Conservation (phyloP, 73 alveolate genomes). For the Blepharisma stoltei region DNA sequence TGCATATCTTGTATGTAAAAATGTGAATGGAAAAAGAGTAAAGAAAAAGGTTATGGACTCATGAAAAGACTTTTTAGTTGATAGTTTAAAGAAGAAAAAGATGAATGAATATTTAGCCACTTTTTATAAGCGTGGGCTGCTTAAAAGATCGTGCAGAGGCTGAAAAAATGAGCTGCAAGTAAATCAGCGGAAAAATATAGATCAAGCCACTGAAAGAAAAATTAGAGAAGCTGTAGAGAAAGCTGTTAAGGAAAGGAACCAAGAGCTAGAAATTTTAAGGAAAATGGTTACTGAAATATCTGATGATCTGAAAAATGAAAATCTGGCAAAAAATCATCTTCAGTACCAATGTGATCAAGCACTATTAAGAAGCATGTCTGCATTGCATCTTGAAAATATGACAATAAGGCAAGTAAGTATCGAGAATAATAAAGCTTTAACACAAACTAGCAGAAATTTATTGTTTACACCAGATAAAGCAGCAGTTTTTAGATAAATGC, state of each 20-base stretch:
- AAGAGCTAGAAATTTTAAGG: constrained; percentile 3
- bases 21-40: background rate
- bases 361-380: constrained; percentile 19
- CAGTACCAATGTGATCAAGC: constrained; percentile 12
- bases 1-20: background rate
- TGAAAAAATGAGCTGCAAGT: background rate
- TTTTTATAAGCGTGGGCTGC: background rate
- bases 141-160: background rate
- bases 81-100: background rate
- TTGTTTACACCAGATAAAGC: constrained; percentile 3
- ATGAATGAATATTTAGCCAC: background rate
- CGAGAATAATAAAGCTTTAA: background rate
- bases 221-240: background rate
- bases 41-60: background rate
- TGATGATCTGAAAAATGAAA: constrained; percentile 6
- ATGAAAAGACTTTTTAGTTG: background rate
- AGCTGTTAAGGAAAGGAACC: background rate
- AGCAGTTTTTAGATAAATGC: no score
- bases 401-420: background rate
- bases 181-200: background rate
- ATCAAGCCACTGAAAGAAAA: background rate
- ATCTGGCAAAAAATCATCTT: background rate
- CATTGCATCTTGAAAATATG: background rate
- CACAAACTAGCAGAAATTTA: constrained; percentile 5
- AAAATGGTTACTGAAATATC: constrained; percentile 4